These are phyloP conservation scores for Aspergillus ochraceoroseus DNA, from an alignment of 2,329 filamentous ascomycete genomes.

Conservation along the genomic window DNA sequence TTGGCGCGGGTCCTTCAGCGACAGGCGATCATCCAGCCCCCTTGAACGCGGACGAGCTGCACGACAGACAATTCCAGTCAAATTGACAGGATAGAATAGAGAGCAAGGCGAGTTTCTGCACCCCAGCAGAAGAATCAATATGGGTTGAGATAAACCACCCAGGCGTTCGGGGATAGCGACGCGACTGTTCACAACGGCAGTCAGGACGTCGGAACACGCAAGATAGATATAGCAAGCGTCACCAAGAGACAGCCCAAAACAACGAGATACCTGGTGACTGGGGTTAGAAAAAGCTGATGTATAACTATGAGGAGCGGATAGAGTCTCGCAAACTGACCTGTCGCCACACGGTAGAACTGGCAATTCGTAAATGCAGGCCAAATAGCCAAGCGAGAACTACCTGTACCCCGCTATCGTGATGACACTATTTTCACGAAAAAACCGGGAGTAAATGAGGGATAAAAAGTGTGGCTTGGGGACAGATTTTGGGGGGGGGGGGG, in stretches of 20 bases:
- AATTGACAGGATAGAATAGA: neutral
- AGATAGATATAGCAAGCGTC: neutral
- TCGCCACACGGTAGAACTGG: conserved; percentile 7
- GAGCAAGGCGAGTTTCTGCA: neutral
- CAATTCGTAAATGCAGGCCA: too few species aligned
- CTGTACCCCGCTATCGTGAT: too few species aligned
- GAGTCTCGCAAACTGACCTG: conserved; percentile 15
- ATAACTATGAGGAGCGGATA: neutral
- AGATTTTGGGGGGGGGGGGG: too few species aligned
- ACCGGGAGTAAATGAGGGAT: too few species aligned
- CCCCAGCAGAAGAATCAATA: neutral
- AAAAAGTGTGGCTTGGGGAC: too few species aligned
- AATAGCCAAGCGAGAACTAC: too few species aligned
- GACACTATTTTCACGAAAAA: too few species aligned
- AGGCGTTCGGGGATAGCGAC: neutral
- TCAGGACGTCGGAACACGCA: neutral
- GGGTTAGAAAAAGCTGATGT: conserved; percentile 7
- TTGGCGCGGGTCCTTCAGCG: conserved; percentile 9
- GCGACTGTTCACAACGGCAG: conserved; percentile 1
- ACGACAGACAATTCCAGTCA: conserved; percentile 2
- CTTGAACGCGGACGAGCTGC: conserved; percentile 14
- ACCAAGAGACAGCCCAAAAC: neutral
- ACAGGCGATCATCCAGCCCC: conserved; percentile 8
- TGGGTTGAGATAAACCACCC: neutral
- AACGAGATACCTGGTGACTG: neutral